phyloP scores from a whole-genome alignment of 1,139 yeast species.

The Hansenula lynferdii region DNA sequence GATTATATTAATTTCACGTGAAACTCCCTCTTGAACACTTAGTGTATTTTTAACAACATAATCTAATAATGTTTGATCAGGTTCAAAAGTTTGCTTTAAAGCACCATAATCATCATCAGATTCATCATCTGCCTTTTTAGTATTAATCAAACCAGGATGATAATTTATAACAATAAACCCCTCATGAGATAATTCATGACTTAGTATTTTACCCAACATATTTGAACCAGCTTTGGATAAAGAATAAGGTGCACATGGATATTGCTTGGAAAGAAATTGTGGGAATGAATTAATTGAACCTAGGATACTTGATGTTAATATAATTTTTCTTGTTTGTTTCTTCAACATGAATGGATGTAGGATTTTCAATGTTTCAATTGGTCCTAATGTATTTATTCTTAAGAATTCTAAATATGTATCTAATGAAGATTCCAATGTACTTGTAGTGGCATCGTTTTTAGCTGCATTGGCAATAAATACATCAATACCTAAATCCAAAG shows the following conservation, averaged over 20 bases:
- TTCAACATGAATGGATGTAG: constrained; percentile 25
- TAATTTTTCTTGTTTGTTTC: constrained; percentile 23
- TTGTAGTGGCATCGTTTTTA: constrained; percentile 40
- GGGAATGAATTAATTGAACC: constrained; percentile 23
- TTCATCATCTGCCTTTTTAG: constrained; percentile 8
- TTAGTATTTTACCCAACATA: neutral
- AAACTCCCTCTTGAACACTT: constrained; percentile 11
- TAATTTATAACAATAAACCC: constrained; percentile 19
- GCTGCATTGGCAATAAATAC: constrained; percentile 53
- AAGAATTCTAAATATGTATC: constrained; percentile 27
- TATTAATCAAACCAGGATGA: constrained; percentile 30
- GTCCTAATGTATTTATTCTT: constrained; percentile 29
- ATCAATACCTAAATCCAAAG: constrained; percentile 33
- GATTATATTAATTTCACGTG: constrained; percentile 14
- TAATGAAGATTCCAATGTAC: constrained; percentile 22
- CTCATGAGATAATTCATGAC: neutral
- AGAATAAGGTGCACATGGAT: constrained; percentile 25
- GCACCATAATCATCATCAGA: constrained; percentile 24
- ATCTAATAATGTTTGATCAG: constrained; percentile 10
- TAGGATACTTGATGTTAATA: constrained; percentile 25
- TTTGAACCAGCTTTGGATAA: constrained; percentile 27
- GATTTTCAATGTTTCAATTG: constrained; percentile 27
- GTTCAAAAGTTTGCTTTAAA: constrained; percentile 6
- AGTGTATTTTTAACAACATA: constrained; percentile 9
- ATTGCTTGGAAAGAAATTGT: constrained; percentile 8